phyloP scores from a whole-genome alignment of 805 yeast genomes.

The Lipomyces yamanashiensis region DNA sequence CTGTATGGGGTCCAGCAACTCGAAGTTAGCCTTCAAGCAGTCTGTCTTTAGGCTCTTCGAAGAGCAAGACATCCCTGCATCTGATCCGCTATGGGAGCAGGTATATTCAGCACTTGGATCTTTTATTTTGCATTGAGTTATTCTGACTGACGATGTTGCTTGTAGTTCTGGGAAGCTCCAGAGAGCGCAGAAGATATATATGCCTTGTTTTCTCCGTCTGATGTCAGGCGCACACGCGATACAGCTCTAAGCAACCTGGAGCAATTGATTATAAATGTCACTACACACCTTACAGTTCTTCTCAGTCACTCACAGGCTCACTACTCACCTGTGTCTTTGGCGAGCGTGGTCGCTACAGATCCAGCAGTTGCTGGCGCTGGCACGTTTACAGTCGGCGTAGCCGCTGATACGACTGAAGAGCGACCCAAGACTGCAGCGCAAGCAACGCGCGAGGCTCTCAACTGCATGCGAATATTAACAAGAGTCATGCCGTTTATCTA shows the following conservation, averaged over 20 bases:
- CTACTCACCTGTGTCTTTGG: background rate
- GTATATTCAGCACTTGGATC: slow-evolving; percentile 18
- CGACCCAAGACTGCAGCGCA: slow-evolving; percentile 13
- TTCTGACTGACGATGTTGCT: background rate
- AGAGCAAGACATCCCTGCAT: slow-evolving; percentile 43
- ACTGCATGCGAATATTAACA: slow-evolving; percentile 67
- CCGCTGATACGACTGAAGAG: background rate
- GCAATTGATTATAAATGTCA: slow-evolving; percentile 53
- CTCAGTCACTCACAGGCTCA: slow-evolving; percentile 23
- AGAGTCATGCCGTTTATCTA: slow-evolving; percentile 68
- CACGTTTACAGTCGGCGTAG: background rate
- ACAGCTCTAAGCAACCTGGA: slow-evolving; percentile 62
- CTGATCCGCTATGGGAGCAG: slow-evolving; percentile 51
- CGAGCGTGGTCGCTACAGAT: background rate
- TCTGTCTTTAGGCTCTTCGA: slow-evolving; percentile 59
- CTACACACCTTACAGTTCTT: slow-evolving; percentile 35
- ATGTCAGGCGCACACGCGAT: slow-evolving; percentile 63
- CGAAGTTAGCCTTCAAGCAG: slow-evolving; percentile 62
- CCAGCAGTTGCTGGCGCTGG: background rate
- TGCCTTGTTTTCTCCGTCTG: slow-evolving; percentile 59
- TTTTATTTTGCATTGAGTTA: background rate
- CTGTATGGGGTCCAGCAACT: slow-evolving; percentile 77
- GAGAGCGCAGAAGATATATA: slow-evolving; percentile 61
- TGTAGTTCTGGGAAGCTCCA: slow-evolving; percentile 55
- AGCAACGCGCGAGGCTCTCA: slow-evolving; percentile 51